phyloP scores from a whole-genome alignment of 106 monocot species.

The Gastrodia elata region DNA sequence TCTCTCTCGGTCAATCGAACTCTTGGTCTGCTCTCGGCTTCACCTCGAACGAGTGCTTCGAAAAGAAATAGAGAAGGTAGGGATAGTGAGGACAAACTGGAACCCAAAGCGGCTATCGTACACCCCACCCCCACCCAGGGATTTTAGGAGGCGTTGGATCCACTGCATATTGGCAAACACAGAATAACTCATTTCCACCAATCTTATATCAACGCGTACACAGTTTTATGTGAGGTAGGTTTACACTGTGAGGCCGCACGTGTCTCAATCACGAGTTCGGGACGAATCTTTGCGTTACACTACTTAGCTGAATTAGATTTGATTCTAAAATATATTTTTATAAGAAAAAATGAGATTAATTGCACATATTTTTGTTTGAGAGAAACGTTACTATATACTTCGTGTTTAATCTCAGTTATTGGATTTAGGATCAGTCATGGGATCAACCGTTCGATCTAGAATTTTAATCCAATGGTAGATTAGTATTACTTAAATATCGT shows the following conservation, averaged over 20 bases:
- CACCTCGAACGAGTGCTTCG: background rate
- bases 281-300: background rate
- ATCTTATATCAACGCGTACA: background rate
- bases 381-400: too few relatives aligned
- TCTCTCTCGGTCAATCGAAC: background rate
- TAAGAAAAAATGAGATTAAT: too few relatives aligned
- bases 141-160: background rate
- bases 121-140: background rate
- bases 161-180: background rate
- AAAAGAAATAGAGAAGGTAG: background rate
- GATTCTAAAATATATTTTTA: too few relatives aligned
- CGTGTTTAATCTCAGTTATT: too few relatives aligned
- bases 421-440: too few relatives aligned
- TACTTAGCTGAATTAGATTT: too few relatives aligned
- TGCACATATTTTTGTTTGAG: too few relatives aligned
- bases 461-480: too few relatives aligned
- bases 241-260: slow-evolving; percentile 1
- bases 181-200: background rate
- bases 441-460: too few relatives aligned
- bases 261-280: background rate
- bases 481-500: too few relatives aligned
- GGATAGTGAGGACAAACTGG: background rate
- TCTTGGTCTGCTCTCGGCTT: background rate
- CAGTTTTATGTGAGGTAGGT: background rate
- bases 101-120: background rate